Conservation (phyloP, 2,329 filamentous ascomycete species). For the Paramyrothecium roridum region DNA sequence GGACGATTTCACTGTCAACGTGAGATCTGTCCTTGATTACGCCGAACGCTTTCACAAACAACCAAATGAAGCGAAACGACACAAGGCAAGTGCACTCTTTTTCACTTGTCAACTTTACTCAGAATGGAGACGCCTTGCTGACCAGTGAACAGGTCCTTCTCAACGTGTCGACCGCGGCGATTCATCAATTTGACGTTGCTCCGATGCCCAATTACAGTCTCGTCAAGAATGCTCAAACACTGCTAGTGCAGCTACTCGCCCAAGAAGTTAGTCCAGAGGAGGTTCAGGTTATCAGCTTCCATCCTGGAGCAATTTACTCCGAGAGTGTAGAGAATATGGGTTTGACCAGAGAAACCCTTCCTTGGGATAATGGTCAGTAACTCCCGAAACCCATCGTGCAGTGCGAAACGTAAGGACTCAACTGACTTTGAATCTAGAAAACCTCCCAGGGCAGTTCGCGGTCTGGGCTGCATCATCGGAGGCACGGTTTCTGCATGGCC, state of each 20-base stretch:
- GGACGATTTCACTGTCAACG: not conserved
- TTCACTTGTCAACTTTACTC: not conserved
- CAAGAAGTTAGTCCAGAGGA: conserved; percentile 22
- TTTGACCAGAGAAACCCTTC: conserved; percentile 9
- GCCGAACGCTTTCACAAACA: not conserved
- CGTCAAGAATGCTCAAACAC: conserved; percentile 33
- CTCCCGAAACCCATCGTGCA: not conserved
- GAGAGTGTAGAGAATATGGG: conserved; percentile 15
- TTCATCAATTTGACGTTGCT: conserved; percentile 18
- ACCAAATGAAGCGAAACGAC: not conserved
- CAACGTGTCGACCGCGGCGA: conserved; percentile 10
- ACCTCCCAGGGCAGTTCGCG: conserved; percentile 36
- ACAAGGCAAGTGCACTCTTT: not conserved
- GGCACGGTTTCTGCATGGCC: conserved; percentile 41
- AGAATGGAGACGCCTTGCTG: not conserved
- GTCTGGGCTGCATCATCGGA: conserved; percentile 40
- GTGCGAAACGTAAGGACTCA: not conserved
- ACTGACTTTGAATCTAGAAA: conserved; percentile 15
- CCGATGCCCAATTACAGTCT: conserved; percentile 24
- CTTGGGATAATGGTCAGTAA: not conserved
- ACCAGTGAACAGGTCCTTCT: not conserved
- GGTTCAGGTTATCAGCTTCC: conserved; percentile 23
- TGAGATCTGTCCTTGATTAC: not conserved
- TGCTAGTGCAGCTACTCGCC: conserved; percentile 34
- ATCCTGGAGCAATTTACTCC: conserved; percentile 20